Percentiles rank a stretch among this genome's conserved stretches.
phyloP scores from a whole-genome alignment of 345 rosid species.

The Zanthoxylum bungeanum region DNA sequence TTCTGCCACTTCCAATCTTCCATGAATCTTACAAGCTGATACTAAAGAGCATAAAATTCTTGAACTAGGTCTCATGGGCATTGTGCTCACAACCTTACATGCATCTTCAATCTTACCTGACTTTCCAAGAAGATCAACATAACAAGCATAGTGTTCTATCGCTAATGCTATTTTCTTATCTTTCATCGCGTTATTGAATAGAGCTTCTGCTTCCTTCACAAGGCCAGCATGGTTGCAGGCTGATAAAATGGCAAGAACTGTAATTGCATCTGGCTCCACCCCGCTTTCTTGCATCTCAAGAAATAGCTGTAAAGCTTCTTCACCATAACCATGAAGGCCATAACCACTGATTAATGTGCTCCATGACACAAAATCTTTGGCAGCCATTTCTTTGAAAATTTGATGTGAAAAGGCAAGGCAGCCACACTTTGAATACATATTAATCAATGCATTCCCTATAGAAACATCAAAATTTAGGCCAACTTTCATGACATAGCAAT shows the following conservation, averaged over 20 bases:
- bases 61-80: conserved; percentile 50
- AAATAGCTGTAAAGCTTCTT: conserved; percentile 46
- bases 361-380: conserved; percentile 51
- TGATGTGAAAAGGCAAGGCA: conserved; percentile 34
- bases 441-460: conserved; percentile 48
- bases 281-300: conserved; percentile 36
- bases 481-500: conserved; percentile 38
- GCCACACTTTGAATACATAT: conserved; percentile 63
- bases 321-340: conserved; percentile 57
- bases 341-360: conserved; percentile 46
- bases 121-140: conserved; percentile 56
- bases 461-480: conserved; percentile 30
- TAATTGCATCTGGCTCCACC: conserved; percentile 34
- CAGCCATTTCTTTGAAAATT: conserved; percentile 40
- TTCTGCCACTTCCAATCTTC: conserved; percentile 37
- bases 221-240: conserved; percentile 60
- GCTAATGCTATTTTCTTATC: conserved; percentile 25
- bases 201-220: conserved; percentile 37
- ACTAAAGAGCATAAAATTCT: conserved; percentile 51
- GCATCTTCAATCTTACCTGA: conserved; percentile 51
- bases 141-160: conserved; percentile 52
- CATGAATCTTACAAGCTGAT: conserved; percentile 49
- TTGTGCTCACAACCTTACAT: conserved; percentile 29
- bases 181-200: conserved; percentile 30
- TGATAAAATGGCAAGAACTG: conserved; percentile 48